A percentile compares a stretch with the other conserved stretches of the same genome.
These are phyloP conservation scores for Beauveria caledonica DNA, from an alignment of 2,329 filamentous ascomycete species.

Conservation along the genomic window DNA sequence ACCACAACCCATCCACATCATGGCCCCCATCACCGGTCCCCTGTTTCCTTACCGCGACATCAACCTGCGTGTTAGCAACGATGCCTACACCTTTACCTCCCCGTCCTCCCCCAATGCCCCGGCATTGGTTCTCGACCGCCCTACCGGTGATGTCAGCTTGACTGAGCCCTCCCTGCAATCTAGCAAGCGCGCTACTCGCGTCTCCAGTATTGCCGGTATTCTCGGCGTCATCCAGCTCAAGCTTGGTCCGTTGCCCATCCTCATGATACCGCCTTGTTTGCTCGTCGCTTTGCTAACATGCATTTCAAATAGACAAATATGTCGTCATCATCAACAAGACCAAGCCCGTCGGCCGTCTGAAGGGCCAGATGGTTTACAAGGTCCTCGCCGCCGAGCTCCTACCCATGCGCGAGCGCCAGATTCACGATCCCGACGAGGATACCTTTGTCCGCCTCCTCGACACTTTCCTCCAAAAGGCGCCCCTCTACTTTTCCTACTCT, in stretches of 20 bases:
- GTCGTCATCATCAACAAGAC: conserved; percentile 94
- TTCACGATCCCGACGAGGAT: conserved; percentile 91
- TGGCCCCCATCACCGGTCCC: conserved; percentile 30
- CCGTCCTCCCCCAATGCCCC: conserved; percentile 86
- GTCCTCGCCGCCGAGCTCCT: conserved; percentile 86
- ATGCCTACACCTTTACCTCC: conserved; percentile 93
- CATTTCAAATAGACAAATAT: conserved; percentile 65
- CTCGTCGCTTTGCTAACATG: conserved; percentile 7
- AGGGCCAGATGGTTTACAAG: conserved; percentile 95
- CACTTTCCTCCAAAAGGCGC: conserved; percentile 69
- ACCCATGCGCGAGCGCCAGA: conserved; percentile 81
- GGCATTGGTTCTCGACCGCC: conserved; percentile 81
- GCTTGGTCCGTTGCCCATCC: conserved; percentile 54
- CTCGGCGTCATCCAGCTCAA: conserved; percentile 89
- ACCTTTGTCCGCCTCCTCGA: conserved; percentile 78
- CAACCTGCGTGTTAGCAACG: conserved; percentile 86
- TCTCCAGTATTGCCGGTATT: conserved; percentile 92
- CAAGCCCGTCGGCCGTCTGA: conserved; percentile 79
- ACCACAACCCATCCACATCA: conserved; percentile 16
- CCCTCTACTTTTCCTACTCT: conserved; percentile 98
- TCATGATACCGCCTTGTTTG: neutral
- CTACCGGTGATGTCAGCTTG: conserved; percentile 82
- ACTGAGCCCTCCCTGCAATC: conserved; percentile 69
- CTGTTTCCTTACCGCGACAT: conserved; percentile 82
- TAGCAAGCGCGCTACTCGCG: conserved; percentile 61